Evolutionary conservation across 441 rosid species (phyloP), one percentile per base, ranked within the genome.

Genomic region (Viola pubescens): DNA sequence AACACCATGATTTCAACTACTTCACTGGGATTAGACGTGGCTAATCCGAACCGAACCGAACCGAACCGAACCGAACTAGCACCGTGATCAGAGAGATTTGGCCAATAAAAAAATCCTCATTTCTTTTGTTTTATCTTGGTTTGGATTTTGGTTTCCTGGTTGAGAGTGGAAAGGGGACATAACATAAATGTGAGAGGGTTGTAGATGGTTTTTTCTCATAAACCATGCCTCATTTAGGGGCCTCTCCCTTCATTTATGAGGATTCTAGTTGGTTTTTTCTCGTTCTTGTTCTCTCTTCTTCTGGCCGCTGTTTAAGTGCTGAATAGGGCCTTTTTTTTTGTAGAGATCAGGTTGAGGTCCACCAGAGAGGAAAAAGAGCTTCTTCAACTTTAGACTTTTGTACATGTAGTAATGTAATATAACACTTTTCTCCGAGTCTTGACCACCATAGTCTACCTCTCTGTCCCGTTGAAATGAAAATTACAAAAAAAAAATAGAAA

Each of bases 1-100:
- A 88, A 71, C 99, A 94, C 79, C 96, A 87, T 52, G 99, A 94
- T 84, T 94, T 83, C 80, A 82, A 82, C 75, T 87, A 85, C 81
- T 94, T 90, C 77, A 78, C 69, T 44, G 89, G 86, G 68, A 78
- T 79, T 61, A 71, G 86, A 67, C 81, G 81, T 79, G 89, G 88
- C 77, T 90, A 68, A 46, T 34, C 48, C 59, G 26, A 19, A 19
- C 26, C 26, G 26, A 19, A 19, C 1, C 26, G 26, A 19, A 26
- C 34, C 34, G 3, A 2, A 26, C 3, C 3, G 34, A 26, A 2
- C 34, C 2, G 34, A 26, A 26, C 34, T 26, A 26, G 3, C 34
- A 26, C 34, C 34, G 0, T 26, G 34, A 26, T 26, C 34, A 2
- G 34, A 26, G 34, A 26, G 34, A 26, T 26, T 26, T 26, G 34